Percentiles rank a stretch among this genome's conserved stretches.
Evolutionary conservation across 139 green algal species (phyloP).

Genomic region (Chlamydomonas schloesseri): DNA sequence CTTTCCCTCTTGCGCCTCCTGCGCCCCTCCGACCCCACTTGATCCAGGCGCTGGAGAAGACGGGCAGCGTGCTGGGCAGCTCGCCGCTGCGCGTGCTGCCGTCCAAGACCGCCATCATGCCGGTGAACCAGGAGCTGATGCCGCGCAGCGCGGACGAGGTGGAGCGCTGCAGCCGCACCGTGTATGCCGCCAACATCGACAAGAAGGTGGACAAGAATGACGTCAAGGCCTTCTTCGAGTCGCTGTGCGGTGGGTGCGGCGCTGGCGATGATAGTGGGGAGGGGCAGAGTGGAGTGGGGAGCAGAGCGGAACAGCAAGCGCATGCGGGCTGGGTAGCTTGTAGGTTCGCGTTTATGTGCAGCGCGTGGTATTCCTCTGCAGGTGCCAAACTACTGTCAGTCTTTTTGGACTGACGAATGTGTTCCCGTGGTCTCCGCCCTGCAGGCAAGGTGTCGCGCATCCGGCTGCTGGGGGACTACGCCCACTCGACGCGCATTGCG

Average conservation of each 20-base stretch:
- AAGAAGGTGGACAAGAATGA: slow-evolving; percentile 75
- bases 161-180: slow-evolving; percentile 74
- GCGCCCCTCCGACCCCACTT: no score
- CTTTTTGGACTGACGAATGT: no score
- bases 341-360: no score
- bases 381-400: no score
- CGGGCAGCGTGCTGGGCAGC: slow-evolving; percentile 76
- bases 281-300: no score
- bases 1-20: no score
- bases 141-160: slow-evolving; percentile 66
- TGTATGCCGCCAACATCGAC: slow-evolving; percentile 98
- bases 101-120: slow-evolving; percentile 95
- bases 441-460: slow-evolving; percentile 85
- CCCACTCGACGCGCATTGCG: slow-evolving; percentile 93
- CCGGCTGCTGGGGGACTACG: slow-evolving; percentile 89
- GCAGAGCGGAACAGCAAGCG: no score
- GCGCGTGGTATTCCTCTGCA: no score
- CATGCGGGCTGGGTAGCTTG: no score
- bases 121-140: slow-evolving; percentile 92
- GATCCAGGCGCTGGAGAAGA: slow-evolving; percentile 77
- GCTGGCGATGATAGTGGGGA: no score
- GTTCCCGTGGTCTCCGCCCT: not conserved
- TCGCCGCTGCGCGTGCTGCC: slow-evolving; percentile 87
- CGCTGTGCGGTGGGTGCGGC: slow-evolving; percentile 85
- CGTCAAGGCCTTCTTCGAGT: slow-evolving; percentile 91